Evolutionary conservation across 371 early-diverging fungal genomes (phyloP), one percentile per base, ranked within the genome.

Genomic region (Zychaea mexicana): DNA sequence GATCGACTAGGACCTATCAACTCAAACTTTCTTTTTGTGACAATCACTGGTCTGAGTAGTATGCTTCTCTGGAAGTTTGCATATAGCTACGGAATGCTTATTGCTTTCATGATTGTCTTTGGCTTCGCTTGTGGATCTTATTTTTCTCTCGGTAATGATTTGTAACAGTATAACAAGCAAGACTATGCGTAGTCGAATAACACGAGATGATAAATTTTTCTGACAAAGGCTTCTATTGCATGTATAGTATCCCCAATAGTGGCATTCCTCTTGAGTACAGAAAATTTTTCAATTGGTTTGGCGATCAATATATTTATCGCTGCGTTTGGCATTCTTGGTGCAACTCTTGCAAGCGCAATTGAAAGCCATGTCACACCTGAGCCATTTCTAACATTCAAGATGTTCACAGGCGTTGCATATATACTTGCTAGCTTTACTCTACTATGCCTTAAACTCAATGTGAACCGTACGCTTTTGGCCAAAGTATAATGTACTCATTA

Each of bases 61-160:
- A 52, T 80, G 22, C 45, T 86, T 28, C 74, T 83, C 3, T 86
- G 86, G 86, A 69, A 69, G 2, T 78, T 82, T 64, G 73, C 83
- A 15, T 65, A 30, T 21, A 64, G 54, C 10, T 81, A 80, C 61
- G 61, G 47, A 8, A 58, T 58, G 0, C 52, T 85, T 27, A 62
- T 70, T 31, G 70, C 65, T 1, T 82, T 79, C 59, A 47, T 72
- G 1, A 36, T 62, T 21, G 33, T 79, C 2, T 81, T 70, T 62
- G 83, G 83, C 1, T 65, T 77, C 26, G 70, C 71, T 54, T 70
- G 77, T 10, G 78, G 82, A 7, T 64, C 72, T 1, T 80, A 73
- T 33, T 62, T 72, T 49, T 65, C 79, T 26, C 36, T 76, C 24
- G 65, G 76, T 76, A 70, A 57, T 47, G 13, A 12, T 26, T 5